Base-by-base conservation (phyloP, 306 rosid genomes). In the Acacia confusa region DNA sequence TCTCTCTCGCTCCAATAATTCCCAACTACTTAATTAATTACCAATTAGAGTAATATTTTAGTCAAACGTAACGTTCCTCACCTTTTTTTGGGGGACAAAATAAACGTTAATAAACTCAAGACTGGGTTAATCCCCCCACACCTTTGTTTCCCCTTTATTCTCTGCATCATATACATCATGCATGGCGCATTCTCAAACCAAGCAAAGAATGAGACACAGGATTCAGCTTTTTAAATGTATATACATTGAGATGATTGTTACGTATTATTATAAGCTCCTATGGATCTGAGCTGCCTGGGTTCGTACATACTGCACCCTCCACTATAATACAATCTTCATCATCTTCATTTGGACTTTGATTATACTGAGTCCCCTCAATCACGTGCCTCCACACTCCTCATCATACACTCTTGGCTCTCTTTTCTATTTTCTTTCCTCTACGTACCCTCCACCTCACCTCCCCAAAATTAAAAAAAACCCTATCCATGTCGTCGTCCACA, bases 241-340 rank as follows among this genome's bases (percentile, higher is more conserved):
- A 17, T 68, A 70, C 72, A 78, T 22, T 61, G 57, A 76, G 67
- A 83, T 74, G 72, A 57, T 44, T 27, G 7, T 25, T 20, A 85
- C 45, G 60, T 57, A 61, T 38, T 70, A 61, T 75, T 48, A 68
- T 45, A 72, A 58, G 66, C 41, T 73, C 87, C 84, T 86, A 82
- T 88, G 92, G 96, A 91, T 91, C 84, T 86, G 88, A 72, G 88
- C 30, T 84, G 89, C 87, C 84, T 80, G 27, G 68, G 74, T 84
- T 89, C 86, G 74, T 83, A 82, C 82, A 83, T 55, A n/a, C 61
- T 1, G 72, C 80, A 67, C 48, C 3, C 34, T 0, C 20, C 34
- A 25, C 17, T 60, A 61, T 74, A 14, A 38, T 67, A 47, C 67
- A 11, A 79, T 43, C 63, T 70, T 64, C 38, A n/a, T 65, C 47